Percentiles rank a stretch among this genome's conserved stretches.
Evolutionary conservation across 257 asterid genomes (phyloP).

Genomic region (Coffea eugenioides): DNA sequence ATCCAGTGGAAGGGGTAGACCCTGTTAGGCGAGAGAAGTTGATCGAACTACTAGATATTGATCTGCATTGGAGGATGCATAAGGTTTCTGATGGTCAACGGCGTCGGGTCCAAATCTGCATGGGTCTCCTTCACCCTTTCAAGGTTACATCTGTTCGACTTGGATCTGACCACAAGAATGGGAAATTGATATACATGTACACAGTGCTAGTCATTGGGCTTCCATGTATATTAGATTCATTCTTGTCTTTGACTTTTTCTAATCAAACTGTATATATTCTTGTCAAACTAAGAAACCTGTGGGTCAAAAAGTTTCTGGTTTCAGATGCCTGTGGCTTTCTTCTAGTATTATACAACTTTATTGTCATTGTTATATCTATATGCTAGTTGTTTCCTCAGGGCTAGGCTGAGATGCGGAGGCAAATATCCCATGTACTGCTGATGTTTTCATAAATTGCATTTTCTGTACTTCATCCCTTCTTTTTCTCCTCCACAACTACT

Average conservation of each 20-base stretch:
- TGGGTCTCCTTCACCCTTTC: constrained; percentile 97
- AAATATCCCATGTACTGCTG: background rate
- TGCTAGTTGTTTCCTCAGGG: background rate
- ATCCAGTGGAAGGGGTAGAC: constrained; percentile 91
- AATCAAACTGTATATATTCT: background rate
- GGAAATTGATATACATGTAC: background rate
- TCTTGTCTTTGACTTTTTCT: background rate
- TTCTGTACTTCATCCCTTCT: background rate
- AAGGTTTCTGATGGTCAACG: constrained; percentile 99
- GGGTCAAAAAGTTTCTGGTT: background rate
- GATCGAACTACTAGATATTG: constrained; percentile 79
- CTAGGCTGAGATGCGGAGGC: background rate
- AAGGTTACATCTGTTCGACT: constrained; percentile 43
- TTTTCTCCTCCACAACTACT: background rate
- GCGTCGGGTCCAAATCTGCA: constrained; percentile 94
- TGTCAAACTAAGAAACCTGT: too few species aligned
- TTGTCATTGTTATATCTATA: background rate
- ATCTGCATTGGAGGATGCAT: constrained; percentile 95
- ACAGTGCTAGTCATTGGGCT: background rate
- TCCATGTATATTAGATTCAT: background rate
- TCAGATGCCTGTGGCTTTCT: background rate
- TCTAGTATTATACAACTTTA: too few species aligned
- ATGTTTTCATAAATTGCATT: background rate
- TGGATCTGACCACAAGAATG: background rate
- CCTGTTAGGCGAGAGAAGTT: constrained; percentile 83